phyloP scores from a whole-genome alignment of 1,284 basidiomycete species.

The Golubevia sp. region DNA sequence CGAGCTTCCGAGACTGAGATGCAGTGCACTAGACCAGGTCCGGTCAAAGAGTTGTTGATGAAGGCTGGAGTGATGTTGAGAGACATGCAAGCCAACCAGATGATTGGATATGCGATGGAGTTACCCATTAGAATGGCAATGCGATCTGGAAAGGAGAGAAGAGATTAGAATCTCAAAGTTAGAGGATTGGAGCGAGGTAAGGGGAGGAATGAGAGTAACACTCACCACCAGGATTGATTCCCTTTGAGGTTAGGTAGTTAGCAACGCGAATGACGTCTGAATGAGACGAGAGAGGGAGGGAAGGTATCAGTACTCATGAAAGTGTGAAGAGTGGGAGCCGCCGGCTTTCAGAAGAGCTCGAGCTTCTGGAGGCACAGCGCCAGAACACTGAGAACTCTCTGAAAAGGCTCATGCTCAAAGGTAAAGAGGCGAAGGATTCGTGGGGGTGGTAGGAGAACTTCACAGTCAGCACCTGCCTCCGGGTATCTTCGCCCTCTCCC shows the following conservation, averaged over 20 bases:
- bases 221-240: slow-evolving; percentile 33
- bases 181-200: background rate
- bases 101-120: slow-evolving; percentile 33
- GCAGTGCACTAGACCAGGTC: slow-evolving; percentile 53
- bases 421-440: too few relatives aligned
- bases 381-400: slow-evolving; percentile 12
- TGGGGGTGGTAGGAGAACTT: too few relatives aligned
- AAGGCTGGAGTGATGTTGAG: slow-evolving; percentile 56
- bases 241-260: slow-evolving; percentile 38
- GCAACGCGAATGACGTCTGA: slow-evolving; percentile 26
- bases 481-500: slow-evolving; percentile 1
- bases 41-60: slow-evolving; percentile 60
- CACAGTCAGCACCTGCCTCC: too few relatives aligned
- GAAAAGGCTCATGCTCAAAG: too few relatives aligned
- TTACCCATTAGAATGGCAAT: slow-evolving; percentile 51
- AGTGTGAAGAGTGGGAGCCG: background rate
- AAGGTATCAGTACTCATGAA: background rate
- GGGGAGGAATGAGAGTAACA: background rate
- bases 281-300: background rate
- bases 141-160: slow-evolving; percentile 19
- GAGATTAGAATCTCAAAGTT: background rate
- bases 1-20: slow-evolving; percentile 41
- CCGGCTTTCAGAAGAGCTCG: too few relatives aligned
- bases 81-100: slow-evolving; percentile 49
- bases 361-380: background rate